Base-by-base conservation (phyloP, 768 basidiomycete species). In the Arthromyces matolae region DNA sequence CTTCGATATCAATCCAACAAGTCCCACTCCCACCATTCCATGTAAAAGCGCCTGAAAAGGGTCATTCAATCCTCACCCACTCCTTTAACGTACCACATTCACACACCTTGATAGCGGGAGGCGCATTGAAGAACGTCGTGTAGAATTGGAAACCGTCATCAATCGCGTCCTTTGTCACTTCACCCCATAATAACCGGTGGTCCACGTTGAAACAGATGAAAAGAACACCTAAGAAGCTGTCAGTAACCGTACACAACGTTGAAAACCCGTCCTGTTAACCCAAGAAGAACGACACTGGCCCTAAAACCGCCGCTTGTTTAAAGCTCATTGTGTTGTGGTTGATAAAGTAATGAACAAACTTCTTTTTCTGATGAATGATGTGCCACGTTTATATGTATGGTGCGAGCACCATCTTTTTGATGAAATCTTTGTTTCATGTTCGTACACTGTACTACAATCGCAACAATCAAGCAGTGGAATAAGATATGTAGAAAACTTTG, bases 161-260 rank as follows among this genome's bases (percentile, higher is more conserved):
- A 35, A 88, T 61, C 25, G 79, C 71, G 42, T 83, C 78, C 1
- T 86, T 78, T 3, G 81, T 84, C 34, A 89, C 57, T 16, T 75
- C 71, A 22, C 75, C 71, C 71, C 88, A 94, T 38, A 97, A 71
- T 43, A 96, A 71, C 29, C 85, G 81, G 65, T 93, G 84, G 74
- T 97, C 94, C 42, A 95, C 79, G 64, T 86, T 87, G 65, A 89
- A 80, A 63, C 86, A 90, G 56, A 90, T 89, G 66, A 89, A 86
- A 52, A 89, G 68, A 45, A 90, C 83, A 46, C 89, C 89, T 89
- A 59, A 14, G 32, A 19, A 42, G 10, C 35, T 52, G 24, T 51
- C 34, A 42, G 43, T 41, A 45, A 16, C 42, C 27, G 23, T 35
- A 34, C 10, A 10, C 54, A 46, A 60, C 60, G 43, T 34, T 27